Percentiles rank a stretch among this genome's conserved stretches.
Evolutionary conservation across 805 yeast species (phyloP).

Genomic region (Spathaspora hagerdaliae): DNA sequence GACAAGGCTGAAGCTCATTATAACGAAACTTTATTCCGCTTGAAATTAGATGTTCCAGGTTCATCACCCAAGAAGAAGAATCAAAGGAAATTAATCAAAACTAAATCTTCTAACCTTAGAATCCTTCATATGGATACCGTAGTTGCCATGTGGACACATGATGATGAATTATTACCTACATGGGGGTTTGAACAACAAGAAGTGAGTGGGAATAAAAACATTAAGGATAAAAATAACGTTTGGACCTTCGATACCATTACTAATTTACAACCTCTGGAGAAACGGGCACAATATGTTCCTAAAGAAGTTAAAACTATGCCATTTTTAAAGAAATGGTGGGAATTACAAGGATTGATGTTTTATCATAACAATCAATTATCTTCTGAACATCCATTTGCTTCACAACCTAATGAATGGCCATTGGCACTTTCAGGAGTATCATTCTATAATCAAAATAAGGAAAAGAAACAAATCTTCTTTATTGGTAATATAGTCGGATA

Average conservation of each 20-base stretch:
- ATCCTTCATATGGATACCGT: constrained; percentile 79
- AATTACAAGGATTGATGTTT: constrained; percentile 85
- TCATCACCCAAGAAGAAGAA: constrained; percentile 42
- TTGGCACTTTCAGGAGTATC: constrained; percentile 85
- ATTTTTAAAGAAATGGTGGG: constrained; percentile 84
- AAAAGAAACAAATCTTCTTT: constrained; percentile 76
- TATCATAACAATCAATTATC: constrained; percentile 84
- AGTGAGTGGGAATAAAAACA: constrained; percentile 89
- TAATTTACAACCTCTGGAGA: constrained; percentile 49
- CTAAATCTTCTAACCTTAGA: constrained; percentile 66
- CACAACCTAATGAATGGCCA: constrained; percentile 92
- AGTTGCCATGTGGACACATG: constrained; percentile 93
- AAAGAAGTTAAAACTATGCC: constrained; percentile 60
- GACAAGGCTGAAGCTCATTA: constrained; percentile 54
- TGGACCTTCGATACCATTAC: constrained; percentile 77
- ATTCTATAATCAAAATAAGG: constrained; percentile 80
- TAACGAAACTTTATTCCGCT: constrained; percentile 74
- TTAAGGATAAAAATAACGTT: constrained; percentile 58
- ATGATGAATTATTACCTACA: constrained; percentile 80
- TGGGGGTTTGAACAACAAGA: constrained; percentile 95
- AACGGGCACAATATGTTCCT: constrained; percentile 61
- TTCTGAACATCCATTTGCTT: constrained; percentile 92
- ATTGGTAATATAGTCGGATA: constrained; percentile 88
- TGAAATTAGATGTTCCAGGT: constrained; percentile 46
- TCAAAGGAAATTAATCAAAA: constrained; percentile 51